Evolutionary conservation across 2,329 filamentous ascomycete genomes (phyloP).

Genomic region (Colletotrichum tabaci): DNA sequence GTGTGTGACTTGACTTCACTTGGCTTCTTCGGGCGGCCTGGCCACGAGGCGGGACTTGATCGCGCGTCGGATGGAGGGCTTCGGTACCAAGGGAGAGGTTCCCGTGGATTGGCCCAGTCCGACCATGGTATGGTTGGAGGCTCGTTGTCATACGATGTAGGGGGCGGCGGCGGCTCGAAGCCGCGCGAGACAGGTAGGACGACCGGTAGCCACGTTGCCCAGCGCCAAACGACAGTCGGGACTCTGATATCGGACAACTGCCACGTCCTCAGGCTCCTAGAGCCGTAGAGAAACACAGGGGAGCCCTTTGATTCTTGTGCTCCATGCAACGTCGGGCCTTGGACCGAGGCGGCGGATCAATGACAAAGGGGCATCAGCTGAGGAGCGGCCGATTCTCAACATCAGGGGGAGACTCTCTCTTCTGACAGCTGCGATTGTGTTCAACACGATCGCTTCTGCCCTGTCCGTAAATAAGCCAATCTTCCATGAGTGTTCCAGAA

Average conservation of each 20-base stretch:
- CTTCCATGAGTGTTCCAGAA: conserved; percentile 27
- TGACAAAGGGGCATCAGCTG: too few relatives aligned
- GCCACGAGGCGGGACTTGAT: conserved; percentile 7
- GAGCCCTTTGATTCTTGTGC: too few relatives aligned
- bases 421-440: too few relatives aligned
- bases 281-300: not conserved
- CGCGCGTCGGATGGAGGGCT: not conserved
- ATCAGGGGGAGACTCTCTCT: too few relatives aligned
- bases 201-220: conserved; percentile 13
- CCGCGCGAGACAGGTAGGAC: conserved; percentile 21
- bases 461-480: conserved; percentile 8
- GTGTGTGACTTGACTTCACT: conserved; percentile 12
- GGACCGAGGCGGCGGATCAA: not conserved
- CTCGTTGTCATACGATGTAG: not conserved
- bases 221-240: conserved; percentile 15
- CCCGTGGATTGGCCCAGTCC: conserved; percentile 3
- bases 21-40: not conserved
- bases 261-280: not conserved
- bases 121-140: not conserved
- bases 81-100: not conserved
- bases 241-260: conserved; percentile 18
- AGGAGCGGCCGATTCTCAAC: not conserved
- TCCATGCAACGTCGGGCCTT: not conserved
- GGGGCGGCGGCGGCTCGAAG: not conserved
- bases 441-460: conserved; percentile 4